These are phyloP conservation scores for Ophiocordyceps polyrhachis-furcata DNA, from an alignment of 2,329 filamentous ascomycete genomes.

Conservation along the genomic window DNA sequence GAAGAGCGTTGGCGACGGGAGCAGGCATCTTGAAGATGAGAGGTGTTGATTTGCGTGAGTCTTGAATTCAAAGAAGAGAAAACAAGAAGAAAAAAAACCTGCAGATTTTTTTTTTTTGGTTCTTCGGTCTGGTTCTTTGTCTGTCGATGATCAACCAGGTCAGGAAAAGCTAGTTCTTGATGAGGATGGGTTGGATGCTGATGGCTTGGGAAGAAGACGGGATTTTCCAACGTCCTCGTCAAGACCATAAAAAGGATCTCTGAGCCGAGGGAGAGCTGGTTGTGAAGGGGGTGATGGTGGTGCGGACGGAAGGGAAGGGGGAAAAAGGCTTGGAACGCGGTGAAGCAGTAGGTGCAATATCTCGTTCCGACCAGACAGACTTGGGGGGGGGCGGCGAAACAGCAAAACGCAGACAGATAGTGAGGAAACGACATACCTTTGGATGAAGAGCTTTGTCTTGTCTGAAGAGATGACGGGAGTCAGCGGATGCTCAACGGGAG, in stretches of 20 bases:
- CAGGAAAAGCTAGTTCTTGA: neutral
- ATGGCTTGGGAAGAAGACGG: neutral
- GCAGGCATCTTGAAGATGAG: neutral
- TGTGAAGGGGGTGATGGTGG: neutral
- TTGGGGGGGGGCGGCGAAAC: neutral
- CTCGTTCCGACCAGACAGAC: neutral
- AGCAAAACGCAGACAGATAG: neutral
- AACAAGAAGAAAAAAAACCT: neutral
- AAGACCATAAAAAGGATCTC: neutral
- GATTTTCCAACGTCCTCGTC: neutral
- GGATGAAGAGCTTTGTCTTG: too few species aligned
- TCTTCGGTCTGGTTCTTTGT: neutral
- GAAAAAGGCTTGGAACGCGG: conserved; percentile 1
- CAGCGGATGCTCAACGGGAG: too few species aligned
- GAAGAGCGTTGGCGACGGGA: neutral
- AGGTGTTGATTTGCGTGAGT: neutral
- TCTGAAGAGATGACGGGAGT: neutral
- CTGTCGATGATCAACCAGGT: neutral
- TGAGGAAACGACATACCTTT: too few species aligned
- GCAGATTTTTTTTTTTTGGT: neutral
- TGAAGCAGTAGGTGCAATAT: conserved; percentile 1
- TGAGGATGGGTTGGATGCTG: neutral
- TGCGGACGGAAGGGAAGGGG: neutral
- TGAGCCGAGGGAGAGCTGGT: neutral
- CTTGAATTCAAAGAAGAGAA: neutral